These are phyloP conservation scores for bread wheat (Triticum aestivum) DNA, from an alignment of 176 grass and related monocot species.

Conservation along the genomic window DNA sequence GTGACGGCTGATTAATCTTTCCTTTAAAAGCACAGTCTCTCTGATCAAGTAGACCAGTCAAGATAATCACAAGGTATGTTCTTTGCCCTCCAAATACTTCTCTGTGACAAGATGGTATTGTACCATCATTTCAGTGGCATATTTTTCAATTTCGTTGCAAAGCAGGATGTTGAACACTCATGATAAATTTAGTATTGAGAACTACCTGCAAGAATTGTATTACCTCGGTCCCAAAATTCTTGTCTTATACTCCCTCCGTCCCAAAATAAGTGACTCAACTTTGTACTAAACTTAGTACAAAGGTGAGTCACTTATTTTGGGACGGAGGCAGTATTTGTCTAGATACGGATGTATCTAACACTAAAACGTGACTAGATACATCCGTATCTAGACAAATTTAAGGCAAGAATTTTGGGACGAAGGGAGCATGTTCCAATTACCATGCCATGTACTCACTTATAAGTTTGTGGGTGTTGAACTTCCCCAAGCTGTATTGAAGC, in stretches of 20 bases:
- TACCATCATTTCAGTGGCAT: neutral
- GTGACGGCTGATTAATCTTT: neutral
- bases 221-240: no score
- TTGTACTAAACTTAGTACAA: no score
- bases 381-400: no score
- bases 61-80: neutral
- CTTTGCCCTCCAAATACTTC: neutral
- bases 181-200: neutral
- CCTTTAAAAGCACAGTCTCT: neutral
- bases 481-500: neutral
- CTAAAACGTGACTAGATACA: no score
- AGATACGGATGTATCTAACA: no score
- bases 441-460: neutral
- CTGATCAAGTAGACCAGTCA: constrained; percentile 3
- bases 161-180: neutral
- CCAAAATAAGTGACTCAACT: no score
- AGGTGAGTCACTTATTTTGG: no score
- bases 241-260: no score
- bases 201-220: neutral
- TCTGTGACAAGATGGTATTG: neutral
- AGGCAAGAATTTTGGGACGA: no score
- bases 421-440: neutral
- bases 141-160: neutral
- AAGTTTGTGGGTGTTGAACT: neutral
- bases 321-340: no score